Evolutionary conservation across 495 filamentous ascomycete genomes (phyloP).

Genomic region (Talaromyces trachyspermus): DNA sequence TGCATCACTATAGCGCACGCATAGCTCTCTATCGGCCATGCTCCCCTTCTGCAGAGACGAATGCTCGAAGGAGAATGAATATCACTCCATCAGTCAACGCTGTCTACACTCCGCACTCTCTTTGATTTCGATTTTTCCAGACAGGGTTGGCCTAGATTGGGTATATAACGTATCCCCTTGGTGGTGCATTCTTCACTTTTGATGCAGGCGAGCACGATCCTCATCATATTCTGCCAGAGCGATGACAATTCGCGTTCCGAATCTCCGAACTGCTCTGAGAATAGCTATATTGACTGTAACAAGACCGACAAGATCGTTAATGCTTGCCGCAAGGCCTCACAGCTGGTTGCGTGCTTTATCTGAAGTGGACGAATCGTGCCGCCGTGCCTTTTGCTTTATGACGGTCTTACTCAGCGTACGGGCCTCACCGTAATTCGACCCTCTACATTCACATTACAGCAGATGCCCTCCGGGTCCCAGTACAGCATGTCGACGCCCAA

Average conservation of each 20-base stretch:
- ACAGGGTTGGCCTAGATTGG: constrained; percentile 25
- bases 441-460: too few relatives aligned
- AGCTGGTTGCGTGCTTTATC: constrained; percentile 1
- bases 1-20: constrained; percentile 48
- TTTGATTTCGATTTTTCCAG: constrained; percentile 44
- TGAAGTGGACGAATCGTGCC: not conserved
- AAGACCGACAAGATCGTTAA: not conserved
- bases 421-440: not conserved
- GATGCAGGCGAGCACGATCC: constrained; percentile 52
- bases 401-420: not conserved
- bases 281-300: not conserved
- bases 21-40: constrained; percentile 56
- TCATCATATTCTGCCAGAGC: constrained; percentile 14
- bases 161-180: constrained; percentile 47
- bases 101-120: constrained; percentile 51
- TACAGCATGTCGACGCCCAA: too few relatives aligned
- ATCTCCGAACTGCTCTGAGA: not conserved
- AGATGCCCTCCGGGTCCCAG: too few relatives aligned
- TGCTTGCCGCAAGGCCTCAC: constrained; percentile 1
- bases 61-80: not conserved
- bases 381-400: not conserved
- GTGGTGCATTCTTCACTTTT: constrained; percentile 58
- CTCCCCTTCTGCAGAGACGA: constrained; percentile 20
- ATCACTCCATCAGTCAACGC: not conserved
- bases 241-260: not conserved